Conservation (phyloP, 129 eudicot species). For the Oenanthe sinensis region DNA sequence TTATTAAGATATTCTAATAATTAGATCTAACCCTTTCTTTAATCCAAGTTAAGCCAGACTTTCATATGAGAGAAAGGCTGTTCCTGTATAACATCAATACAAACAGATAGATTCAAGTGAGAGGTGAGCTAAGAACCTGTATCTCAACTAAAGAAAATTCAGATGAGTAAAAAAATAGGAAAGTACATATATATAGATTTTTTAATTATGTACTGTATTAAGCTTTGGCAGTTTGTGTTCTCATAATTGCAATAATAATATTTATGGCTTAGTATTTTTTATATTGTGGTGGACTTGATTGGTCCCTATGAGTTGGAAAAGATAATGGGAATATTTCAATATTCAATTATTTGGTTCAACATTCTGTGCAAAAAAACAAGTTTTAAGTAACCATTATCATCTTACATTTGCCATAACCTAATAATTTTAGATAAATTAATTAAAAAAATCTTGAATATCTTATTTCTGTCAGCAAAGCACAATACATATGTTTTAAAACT, state of each 20-base stretch:
- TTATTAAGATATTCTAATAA: neutral
- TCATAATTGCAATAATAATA: neutral
- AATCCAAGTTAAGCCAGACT: slow-evolving; percentile 1
- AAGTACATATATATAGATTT: neutral
- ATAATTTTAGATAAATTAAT: neutral
- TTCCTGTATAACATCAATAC: slow-evolving; percentile 8
- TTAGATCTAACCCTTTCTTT: slow-evolving; percentile 4
- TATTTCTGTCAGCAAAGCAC: neutral
- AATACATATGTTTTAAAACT: neutral
- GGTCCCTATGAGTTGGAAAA: neutral
- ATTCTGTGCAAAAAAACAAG: neutral
- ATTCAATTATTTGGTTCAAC: slow-evolving; percentile 2
- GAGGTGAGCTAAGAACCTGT: neutral
- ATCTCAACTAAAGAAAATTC: neutral
- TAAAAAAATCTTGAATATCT: neutral
- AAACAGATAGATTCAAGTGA: neutral
- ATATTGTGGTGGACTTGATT: neutral
- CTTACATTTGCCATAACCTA: neutral
- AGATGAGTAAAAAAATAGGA: neutral
- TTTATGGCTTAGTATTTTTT: neutral
- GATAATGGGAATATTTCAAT: neutral
- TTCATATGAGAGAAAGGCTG: slow-evolving; percentile 10
- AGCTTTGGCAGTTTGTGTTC: neutral
- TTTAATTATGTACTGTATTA: neutral
- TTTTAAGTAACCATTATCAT: neutral